Evolutionary conservation across 2,329 filamentous ascomycete genomes (phyloP), one percentile per base, ranked within the genome.

Genomic region (Didymellaceae sp.): DNA sequence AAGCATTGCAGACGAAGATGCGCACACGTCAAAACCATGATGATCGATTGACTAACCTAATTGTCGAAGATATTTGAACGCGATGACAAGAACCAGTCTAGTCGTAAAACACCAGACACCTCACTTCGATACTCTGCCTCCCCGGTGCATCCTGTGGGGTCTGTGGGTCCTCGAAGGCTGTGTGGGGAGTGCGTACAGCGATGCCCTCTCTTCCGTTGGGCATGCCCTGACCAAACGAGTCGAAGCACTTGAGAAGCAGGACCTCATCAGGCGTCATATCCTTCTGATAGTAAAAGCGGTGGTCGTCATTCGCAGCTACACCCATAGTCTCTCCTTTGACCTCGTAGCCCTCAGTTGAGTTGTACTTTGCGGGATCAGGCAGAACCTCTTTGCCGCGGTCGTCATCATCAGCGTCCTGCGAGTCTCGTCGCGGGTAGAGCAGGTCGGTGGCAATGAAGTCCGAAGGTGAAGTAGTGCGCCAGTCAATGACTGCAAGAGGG

Each of bases 401-500:
- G 45, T 84, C 83, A 26, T 77, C 68, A 11, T 63, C 61, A 6
- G 56, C 57, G 6, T 68, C 68, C 34, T 66, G 56, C n/a, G 54
- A 61, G 18, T 65, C 59, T 9, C 78, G 74, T 50, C 77, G 70
- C 0, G 86, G 86, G 55, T 89, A 88, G 46, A 88, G 74, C 26
- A 89, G 73, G 46, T 86, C 80, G 3, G 88, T 81, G 1, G 80
- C 77, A 9, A 87, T 71, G 44, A 87, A 82, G 57, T 89, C 86
- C 0, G 68, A 65, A 0, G 81, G 80, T 1, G 73, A 65, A 1
- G 89, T 81, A 0, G 80, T 81, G 1, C 82, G 75, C 67, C 85
- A 86, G 39, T 87, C 86, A 0, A 88, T 83, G 25, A 90, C 85
- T 0, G 85, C 86, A 1, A 91, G 78, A 1, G 89, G 89, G 60